Conservation (phyloP, 1,284 basidiomycete species). For the Marasmius tenuissimus region DNA sequence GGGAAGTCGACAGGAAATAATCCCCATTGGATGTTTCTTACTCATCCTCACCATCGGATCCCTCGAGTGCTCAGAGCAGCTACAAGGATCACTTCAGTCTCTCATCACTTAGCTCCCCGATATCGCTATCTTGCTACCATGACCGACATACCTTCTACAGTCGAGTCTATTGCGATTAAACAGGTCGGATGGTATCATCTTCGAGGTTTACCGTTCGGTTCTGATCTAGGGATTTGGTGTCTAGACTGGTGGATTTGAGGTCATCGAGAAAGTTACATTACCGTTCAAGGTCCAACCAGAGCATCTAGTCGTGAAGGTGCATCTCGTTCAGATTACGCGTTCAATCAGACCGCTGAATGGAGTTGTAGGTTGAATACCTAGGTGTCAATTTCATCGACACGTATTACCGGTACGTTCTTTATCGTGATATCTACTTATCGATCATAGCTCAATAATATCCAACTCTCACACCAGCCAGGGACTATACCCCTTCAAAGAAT, state of each 20-base stretch:
- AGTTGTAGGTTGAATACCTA: constrained; percentile 54
- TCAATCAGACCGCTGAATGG: background rate
- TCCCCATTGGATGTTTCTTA: background rate
- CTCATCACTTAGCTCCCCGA: constrained; percentile 24
- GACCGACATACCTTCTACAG: constrained; percentile 48
- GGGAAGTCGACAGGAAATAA: background rate
- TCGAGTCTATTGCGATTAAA: constrained; percentile 61
- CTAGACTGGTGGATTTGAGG: constrained; percentile 75
- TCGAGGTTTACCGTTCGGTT: background rate
- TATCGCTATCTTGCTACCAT: constrained; percentile 28
- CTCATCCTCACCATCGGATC: background rate
- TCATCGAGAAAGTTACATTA: constrained; percentile 60
- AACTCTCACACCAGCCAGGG: constrained; percentile 43
- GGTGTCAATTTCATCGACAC: constrained; percentile 94
- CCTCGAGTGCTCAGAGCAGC: background rate
- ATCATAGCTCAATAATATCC: background rate
- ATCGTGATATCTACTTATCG: background rate
- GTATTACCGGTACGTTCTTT: constrained; percentile 54
- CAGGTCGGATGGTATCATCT: constrained; percentile 24
- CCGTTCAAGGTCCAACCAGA: constrained; percentile 56
- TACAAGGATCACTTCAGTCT: constrained; percentile 20
- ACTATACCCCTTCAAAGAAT: constrained; percentile 53
- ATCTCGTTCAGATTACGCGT: constrained; percentile 13
- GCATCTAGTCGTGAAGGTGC: constrained; percentile 81
- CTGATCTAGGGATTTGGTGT: background rate